Evolutionary conservation across 2,329 filamentous ascomycete genomes (phyloP), one percentile per base, ranked within the genome.

Genomic region (Claviceps sp.): DNA sequence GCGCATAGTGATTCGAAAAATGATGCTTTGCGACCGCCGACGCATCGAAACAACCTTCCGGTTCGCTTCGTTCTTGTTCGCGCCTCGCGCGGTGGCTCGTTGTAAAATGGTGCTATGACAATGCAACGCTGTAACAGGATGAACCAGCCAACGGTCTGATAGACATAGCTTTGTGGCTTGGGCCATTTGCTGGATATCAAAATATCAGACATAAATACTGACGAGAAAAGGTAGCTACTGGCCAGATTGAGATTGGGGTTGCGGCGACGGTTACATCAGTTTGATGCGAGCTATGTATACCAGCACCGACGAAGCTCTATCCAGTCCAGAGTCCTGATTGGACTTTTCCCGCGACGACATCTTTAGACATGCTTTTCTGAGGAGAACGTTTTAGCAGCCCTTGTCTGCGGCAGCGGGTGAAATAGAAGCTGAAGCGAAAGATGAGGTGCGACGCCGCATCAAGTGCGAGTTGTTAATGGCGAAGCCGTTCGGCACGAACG

Each of bases 1-100:
- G 47, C 51, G 51, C 47, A 52, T 46, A 49, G 41, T 42, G 7
- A 45, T 18, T 24, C 30, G 14, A 49, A 16, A 26, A 46, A 34
- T 18, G 24, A 46, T 46, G 24, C 24, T 46, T 18, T 34, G 24
- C 44, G 44, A 22, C 22, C 22, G 22, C 22, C 22, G 22, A 11
- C 30, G 30, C 9, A 34, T 34, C 9, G 3, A 46, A 46, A n/a
- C 26, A 20, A n/a, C 26, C 16, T 14, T 36, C 20, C 5, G 20
- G 22, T n/a, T 18, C 18, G 18, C 18, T 34, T 24, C 22, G 16
- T 9, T 46, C 24, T 34, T 16, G 4, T 36, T 46, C 16, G 30
- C 30, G 1, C 30, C 9, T 34, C 30, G 8, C 30, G 34, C 16
- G 24, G 26, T 34, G 26, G 44, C n/a, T 6, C 18, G n/a, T 30